phyloP scores from a whole-genome alignment of 192 early-diverging fungal species.

The Chytriomyces sp. region DNA sequence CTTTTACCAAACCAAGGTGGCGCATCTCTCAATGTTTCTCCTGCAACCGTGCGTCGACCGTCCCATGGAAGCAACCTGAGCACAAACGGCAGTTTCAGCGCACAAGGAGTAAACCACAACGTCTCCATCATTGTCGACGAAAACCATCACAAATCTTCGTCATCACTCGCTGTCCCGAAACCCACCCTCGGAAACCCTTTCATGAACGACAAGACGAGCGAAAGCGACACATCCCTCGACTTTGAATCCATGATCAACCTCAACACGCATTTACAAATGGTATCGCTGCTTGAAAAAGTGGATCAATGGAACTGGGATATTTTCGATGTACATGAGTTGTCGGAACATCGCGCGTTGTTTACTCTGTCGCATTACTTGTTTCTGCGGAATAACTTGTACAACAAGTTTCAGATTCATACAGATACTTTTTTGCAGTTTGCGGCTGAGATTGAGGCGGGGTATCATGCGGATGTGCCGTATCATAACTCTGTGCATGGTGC shows the following conservation, averaged over 20 bases:
- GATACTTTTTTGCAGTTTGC: constrained; percentile 38
- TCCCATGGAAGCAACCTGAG: neutral
- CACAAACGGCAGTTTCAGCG: too few relatives aligned
- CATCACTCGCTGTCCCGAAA: neutral
- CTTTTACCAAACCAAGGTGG: neutral
- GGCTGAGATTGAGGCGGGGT: constrained; percentile 49
- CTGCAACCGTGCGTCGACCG: neutral
- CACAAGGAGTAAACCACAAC: too few relatives aligned
- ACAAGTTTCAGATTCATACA: constrained; percentile 37
- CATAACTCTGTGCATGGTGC: constrained; percentile 63
- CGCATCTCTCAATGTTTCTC: neutral
- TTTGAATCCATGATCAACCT: constrained; percentile 23
- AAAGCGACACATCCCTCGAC: neutral
- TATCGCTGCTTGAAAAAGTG: constrained; percentile 27
- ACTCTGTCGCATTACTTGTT: constrained; percentile 40
- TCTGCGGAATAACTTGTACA: constrained; percentile 41
- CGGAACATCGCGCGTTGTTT: constrained; percentile 32
- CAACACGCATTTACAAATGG: constrained; percentile 22
- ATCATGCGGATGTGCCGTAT: constrained; percentile 53
- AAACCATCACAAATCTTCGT: neutral
- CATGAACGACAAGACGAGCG: too few relatives aligned
- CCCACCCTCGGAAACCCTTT: too few relatives aligned
- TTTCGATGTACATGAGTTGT: constrained; percentile 1
- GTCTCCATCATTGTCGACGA: neutral
- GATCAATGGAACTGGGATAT: constrained; percentile 29